These are phyloP conservation scores for Cinnamomum chago DNA, from an alignment of 164 flowering plant species.

Conservation along the genomic window DNA sequence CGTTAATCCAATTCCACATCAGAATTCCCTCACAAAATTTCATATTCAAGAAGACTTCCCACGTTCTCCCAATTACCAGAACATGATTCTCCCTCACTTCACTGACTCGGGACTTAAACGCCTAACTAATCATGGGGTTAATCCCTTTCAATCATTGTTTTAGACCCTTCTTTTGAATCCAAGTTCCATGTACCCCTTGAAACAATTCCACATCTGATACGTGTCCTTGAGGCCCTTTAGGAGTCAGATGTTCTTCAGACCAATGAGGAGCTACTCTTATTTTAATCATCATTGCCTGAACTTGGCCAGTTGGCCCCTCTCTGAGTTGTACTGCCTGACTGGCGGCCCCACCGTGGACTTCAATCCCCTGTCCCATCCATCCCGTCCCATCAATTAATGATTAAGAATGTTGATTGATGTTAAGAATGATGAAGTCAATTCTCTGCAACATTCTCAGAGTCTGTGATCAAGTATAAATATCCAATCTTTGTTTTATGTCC, in stretches of 20 bases:
- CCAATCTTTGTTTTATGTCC: neutral
- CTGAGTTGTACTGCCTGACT: slow-evolving; percentile 36
- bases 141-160: neutral
- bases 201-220: neutral
- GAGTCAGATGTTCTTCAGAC: slow-evolving; percentile 4
- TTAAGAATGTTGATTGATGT: slow-evolving; percentile 11
- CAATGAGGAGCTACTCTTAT: slow-evolving; percentile 3
- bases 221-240: neutral
- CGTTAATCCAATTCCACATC: neutral
- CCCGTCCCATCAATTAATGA: slow-evolving; percentile 13
- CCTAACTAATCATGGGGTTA: neutral
- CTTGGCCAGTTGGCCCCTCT: slow-evolving; percentile 30
- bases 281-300: slow-evolving; percentile 36
- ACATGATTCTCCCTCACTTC: slow-evolving; percentile 5
- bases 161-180: neutral
- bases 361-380: slow-evolving; percentile 19
- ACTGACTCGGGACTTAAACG: neutral
- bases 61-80: slow-evolving; percentile 14
- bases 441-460: slow-evolving; percentile 18
- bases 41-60: slow-evolving; percentile 16
- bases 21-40: slow-evolving; percentile 6
- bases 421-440: slow-evolving; percentile 29
- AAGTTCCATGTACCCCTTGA: neutral
- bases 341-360: slow-evolving; percentile 33
- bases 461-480: slow-evolving; percentile 27